Conservation (phyloP, 768 basidiomycete genomes). For the Phaeolepiota aurea region DNA sequence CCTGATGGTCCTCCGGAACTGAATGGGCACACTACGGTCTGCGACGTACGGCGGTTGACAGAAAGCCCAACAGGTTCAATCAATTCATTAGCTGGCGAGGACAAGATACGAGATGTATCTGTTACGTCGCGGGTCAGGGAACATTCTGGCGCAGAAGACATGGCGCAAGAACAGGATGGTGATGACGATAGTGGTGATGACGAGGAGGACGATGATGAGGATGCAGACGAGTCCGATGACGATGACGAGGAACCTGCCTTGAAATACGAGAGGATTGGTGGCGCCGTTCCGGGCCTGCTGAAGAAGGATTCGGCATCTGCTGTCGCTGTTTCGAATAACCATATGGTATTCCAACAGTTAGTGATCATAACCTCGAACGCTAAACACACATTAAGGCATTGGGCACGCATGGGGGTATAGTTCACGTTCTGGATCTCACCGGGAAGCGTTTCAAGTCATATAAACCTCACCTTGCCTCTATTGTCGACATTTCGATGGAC, state of each 20-base stretch:
- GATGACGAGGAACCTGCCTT: slow-evolving; percentile 89
- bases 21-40: too few relatives aligned
- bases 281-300: slow-evolving; percentile 65
- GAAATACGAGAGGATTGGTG: slow-evolving; percentile 82
- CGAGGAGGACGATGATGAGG: slow-evolving; percentile 38
- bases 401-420: slow-evolving; percentile 89
- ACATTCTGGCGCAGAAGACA: slow-evolving; percentile 15
- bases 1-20: background rate
- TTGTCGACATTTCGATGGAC: slow-evolving; percentile 82
- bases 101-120: slow-evolving; percentile 5
- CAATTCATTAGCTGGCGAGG: slow-evolving; percentile 8
- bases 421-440: slow-evolving; percentile 73
- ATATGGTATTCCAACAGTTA: slow-evolving; percentile 40
- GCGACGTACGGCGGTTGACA: too few relatives aligned
- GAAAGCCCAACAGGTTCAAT: too few relatives aligned
- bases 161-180: slow-evolving; percentile 15
- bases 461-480: slow-evolving; percentile 82
- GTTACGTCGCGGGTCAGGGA: slow-evolving; percentile 7
- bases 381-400: slow-evolving; percentile 51
- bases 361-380: background rate
- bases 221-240: slow-evolving; percentile 52
- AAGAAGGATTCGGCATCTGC: slow-evolving; percentile 88
- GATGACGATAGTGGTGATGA: slow-evolving; percentile 22
- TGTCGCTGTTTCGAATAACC: slow-evolving; percentile 63
- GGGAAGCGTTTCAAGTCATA: slow-evolving; percentile 85